These are phyloP conservation scores for Lactarius deliciosus DNA, from an alignment of 768 basidiomycete genomes.

Conservation along the genomic window DNA sequence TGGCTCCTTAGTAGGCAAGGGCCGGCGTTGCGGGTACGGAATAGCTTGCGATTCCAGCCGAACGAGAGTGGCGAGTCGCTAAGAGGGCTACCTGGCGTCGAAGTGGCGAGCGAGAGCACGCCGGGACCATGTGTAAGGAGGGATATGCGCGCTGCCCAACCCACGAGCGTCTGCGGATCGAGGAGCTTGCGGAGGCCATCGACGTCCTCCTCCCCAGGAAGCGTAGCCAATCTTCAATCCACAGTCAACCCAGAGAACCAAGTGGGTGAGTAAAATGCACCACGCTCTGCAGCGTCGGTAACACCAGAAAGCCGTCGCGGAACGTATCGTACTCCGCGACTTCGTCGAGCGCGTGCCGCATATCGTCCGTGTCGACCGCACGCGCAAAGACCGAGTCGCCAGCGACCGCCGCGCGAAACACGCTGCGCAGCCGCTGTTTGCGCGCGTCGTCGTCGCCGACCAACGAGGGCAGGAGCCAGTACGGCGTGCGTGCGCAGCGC, in stretches of 20 bases:
- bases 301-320: constrained; percentile 38
- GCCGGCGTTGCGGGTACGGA: constrained; percentile 24
- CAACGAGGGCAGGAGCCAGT: constrained; percentile 36
- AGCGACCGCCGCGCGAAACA: constrained; percentile 33
- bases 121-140: constrained; percentile 34
- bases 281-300: constrained; percentile 41
- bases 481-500: constrained; percentile 38
- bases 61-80: constrained; percentile 22
- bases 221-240: constrained; percentile 34
- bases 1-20: neutral
- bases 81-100: constrained; percentile 30
- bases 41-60: constrained; percentile 24
- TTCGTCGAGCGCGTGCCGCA: constrained; percentile 37
- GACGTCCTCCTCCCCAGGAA: constrained; percentile 38
- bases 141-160: constrained; percentile 33
- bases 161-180: constrained; percentile 36
- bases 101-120: constrained; percentile 34
- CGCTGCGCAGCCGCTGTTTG: constrained; percentile 28
- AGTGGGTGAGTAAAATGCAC: constrained; percentile 21
- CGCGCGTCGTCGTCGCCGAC: constrained; percentile 27
- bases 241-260: neutral
- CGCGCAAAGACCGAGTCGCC: constrained; percentile 33
- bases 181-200: constrained; percentile 36
- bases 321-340: constrained; percentile 38
- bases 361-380: constrained; percentile 35